Conservation (phyloP, 768 basidiomycete genomes). For the Candolleomyces aberdarensis region DNA sequence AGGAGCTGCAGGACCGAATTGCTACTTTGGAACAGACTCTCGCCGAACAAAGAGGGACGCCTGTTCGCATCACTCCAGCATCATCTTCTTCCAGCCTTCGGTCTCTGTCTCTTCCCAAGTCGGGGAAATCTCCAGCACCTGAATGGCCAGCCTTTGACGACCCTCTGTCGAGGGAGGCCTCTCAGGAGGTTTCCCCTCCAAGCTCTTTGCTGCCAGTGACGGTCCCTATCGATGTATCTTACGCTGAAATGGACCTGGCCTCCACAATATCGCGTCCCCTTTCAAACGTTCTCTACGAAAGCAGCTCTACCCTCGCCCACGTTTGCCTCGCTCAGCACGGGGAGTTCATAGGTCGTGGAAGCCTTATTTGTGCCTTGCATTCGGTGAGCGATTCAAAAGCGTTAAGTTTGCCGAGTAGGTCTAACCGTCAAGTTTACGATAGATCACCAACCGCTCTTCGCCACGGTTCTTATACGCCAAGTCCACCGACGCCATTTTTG, state of each 20-base stretch:
- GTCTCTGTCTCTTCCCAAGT: background rate
- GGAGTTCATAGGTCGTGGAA: constrained; percentile 48
- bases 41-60: constrained; percentile 9
- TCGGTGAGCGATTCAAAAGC: constrained; percentile 27
- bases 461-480: constrained; percentile 37
- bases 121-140: background rate
- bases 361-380: constrained; percentile 43
- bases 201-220: background rate
- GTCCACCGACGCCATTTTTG: constrained; percentile 26
- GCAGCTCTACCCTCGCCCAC: constrained; percentile 36
- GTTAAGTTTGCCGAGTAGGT: background rate
- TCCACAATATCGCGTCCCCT: constrained; percentile 12
- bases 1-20: constrained; percentile 25
- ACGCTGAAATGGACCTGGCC: background rate
- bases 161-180: background rate
- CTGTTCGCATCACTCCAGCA: background rate
- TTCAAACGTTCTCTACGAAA: constrained; percentile 34
- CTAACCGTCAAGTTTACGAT: background rate
- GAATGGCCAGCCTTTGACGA: background rate
- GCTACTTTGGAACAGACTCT: constrained; percentile 24
- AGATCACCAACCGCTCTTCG: constrained; percentile 31
- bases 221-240: background rate
- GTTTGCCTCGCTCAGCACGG: constrained; percentile 45
- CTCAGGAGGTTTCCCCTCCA: background rate
- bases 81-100: background rate